Base-by-base conservation (phyloP, 805 yeast species). In the Kuraishia piskuri region DNA sequence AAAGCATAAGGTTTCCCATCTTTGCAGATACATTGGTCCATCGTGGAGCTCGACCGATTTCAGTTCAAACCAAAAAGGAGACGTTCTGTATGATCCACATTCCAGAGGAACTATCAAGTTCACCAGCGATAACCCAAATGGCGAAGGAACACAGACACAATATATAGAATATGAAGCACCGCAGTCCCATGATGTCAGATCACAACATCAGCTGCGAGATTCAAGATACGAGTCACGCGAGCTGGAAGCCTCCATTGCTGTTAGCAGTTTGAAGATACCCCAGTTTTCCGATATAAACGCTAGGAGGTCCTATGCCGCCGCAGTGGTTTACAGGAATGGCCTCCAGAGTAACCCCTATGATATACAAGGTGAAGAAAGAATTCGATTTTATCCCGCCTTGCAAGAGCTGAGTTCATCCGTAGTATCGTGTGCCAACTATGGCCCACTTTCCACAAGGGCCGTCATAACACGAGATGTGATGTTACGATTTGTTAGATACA, bases 211-310 rank as follows among this genome's bases (percentile, higher is more conserved):
- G 40, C 40, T 8, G 40, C 40, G 3, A 31, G 40, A 31, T 31
- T 4, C 17, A 8, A 6, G 17, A 3, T 31, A 31, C 40, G 17
- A 8, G 40, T 8, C 40, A 8, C 40, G 40, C 23, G 47, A 45
- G 22, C 47, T 45, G 22, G 47, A 45, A 22, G 47, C 47, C 6
- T 45, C 47, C 12, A 45, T 45, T 45, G 47, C 47, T n/a, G 47
- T 45, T 3, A 21, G 14, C 23, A 45, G 47, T 22, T 21, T 45
- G 22, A 20, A 12, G n/a, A 31, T 31, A 31, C 40, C 40, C 40
- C 40, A 31, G 17, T 31, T 31, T 12, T 31, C 17, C 14, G 40
- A 31, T 31, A 31, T 12, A 5, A 31, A 31, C 14, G 8, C 40
- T 4, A 31, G 17, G 40, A 31, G 40, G 40, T 31, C 40, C 9